phyloP scores from a whole-genome alignment of 192 early-diverging fungal species.

The Mortierella hygrophila region DNA sequence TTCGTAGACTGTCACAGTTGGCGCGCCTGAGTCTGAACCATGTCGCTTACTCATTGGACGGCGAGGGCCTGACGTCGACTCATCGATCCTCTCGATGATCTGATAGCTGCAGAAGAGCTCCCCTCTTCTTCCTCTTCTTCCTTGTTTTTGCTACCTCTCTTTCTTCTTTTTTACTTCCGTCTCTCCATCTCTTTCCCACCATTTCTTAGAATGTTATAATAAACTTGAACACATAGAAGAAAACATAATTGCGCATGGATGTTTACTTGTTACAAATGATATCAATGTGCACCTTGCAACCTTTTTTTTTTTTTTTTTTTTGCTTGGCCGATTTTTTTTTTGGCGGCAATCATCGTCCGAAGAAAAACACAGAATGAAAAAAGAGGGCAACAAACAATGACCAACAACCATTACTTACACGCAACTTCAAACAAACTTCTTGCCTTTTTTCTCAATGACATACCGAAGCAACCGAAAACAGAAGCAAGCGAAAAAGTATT shows the following conservation, averaged over 20 bases:
- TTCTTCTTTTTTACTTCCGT: neutral
- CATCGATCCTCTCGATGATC: neutral
- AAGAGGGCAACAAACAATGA: no score
- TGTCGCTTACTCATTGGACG: conserved; percentile 18
- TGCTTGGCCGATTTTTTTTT: neutral
- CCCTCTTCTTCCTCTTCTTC: neutral
- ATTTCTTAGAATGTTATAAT: neutral
- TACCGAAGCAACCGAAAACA: neutral
- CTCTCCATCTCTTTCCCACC: neutral
- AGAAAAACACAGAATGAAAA: neutral
- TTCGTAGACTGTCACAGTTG: conserved; percentile 16
- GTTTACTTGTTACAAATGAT: neutral
- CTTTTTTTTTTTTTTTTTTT: neutral
- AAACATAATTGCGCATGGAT: neutral
- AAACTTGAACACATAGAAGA: neutral
- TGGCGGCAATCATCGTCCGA: neutral
- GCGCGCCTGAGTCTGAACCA: conserved; percentile 31
- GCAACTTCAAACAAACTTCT: no score
- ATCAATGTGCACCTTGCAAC: neutral
- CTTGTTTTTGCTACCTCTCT: neutral
- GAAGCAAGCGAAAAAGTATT: neutral
- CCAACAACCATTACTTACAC: no score
- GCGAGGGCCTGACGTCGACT: neutral
- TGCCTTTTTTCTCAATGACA: neutral
- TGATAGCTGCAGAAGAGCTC: neutral